Percentiles rank a stretch among this genome's conserved stretches.
Conservation (phyloP, 495 filamentous ascomycete species). For the Aspergillus indologenus region DNA sequence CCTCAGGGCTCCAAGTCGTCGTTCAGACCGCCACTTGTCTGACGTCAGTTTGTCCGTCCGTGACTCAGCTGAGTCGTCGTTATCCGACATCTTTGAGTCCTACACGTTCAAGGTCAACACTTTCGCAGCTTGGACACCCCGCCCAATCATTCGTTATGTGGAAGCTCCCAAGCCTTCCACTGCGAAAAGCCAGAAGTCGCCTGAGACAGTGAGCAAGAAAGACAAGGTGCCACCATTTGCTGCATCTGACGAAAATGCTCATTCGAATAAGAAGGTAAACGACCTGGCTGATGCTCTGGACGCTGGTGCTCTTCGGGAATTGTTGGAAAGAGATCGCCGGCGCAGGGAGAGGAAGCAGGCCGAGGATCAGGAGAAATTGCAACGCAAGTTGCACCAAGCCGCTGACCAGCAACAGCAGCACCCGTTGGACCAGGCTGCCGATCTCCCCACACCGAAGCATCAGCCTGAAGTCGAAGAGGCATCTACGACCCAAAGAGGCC, state of each 20-base stretch:
- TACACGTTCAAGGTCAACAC: conserved; percentile 72
- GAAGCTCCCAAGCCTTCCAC: conserved; percentile 53
- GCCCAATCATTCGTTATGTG: conserved; percentile 73
- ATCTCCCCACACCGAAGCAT: neutral
- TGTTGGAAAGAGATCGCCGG: conserved; percentile 81
- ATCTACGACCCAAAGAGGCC: conserved; percentile 10
- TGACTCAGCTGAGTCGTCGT: conserved; percentile 68
- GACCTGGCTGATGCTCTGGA: conserved; percentile 78
- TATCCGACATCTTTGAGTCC: conserved; percentile 66
- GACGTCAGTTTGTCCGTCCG: conserved; percentile 69
- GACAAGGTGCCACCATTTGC: conserved; percentile 41
- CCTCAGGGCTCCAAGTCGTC: conserved; percentile 54
- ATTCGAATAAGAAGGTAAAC: conserved; percentile 69
- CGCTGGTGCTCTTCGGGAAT: conserved; percentile 72
- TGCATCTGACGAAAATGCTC: conserved; percentile 61
- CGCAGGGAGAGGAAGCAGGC: conserved; percentile 70
- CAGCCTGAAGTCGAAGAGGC: conserved; percentile 5
- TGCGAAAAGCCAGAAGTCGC: conserved; percentile 33
- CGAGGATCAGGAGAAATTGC: conserved; percentile 66
- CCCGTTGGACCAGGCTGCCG: conserved; percentile 22
- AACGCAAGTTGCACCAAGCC: conserved; percentile 63
- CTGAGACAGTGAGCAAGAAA: conserved; percentile 38
- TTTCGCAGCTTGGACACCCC: conserved; percentile 71
- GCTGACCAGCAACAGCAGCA: conserved; percentile 67
- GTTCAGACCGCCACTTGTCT: conserved; percentile 60